phyloP scores from a whole-genome alignment of 352 stramenopile species.

The Phytophthora parvispora region DNA sequence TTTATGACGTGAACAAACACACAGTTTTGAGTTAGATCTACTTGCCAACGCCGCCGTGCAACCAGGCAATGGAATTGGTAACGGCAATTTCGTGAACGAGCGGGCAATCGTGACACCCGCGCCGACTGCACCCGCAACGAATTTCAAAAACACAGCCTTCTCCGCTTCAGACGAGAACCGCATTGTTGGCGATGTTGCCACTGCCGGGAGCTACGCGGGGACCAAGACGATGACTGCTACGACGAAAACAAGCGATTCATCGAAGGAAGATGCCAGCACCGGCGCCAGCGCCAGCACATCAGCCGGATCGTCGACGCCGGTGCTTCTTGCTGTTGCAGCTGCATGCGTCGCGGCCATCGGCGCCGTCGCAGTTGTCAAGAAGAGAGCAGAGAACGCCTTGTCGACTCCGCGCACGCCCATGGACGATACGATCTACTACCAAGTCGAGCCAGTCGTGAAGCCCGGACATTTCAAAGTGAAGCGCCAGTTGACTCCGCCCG shows the following conservation, averaged over 20 bases:
- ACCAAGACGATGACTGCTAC: constrained; percentile 5
- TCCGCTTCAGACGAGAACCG: constrained; percentile 10
- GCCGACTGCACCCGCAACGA: background rate
- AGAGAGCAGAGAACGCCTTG: background rate
- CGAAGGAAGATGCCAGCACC: constrained; percentile 10
- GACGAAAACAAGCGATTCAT: constrained; percentile 1
- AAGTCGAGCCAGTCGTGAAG: constrained; percentile 16
- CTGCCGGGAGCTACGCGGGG: constrained; percentile 13
- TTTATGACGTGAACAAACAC: too few species aligned
- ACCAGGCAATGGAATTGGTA: constrained; percentile 1
- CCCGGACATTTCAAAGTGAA: constrained; percentile 19
- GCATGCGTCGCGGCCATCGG: constrained; percentile 23
- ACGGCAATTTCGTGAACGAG: constrained; percentile 21
- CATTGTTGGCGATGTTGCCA: constrained; percentile 19
- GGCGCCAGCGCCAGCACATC: background rate
- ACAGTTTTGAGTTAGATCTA: too few species aligned
- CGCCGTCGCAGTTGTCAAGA: constrained; percentile 14
- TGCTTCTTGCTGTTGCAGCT: constrained; percentile 11
- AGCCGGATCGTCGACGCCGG: background rate
- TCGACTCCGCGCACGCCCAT: constrained; percentile 20
- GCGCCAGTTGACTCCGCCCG: constrained; percentile 11
- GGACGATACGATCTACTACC: constrained; percentile 33
- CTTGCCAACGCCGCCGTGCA: constrained; percentile 4
- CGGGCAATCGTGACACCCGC: background rate
- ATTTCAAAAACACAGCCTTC: constrained; percentile 30